Conservation (phyloP, 345 rosid genomes). For the Capsella bursapastoris region DNA sequence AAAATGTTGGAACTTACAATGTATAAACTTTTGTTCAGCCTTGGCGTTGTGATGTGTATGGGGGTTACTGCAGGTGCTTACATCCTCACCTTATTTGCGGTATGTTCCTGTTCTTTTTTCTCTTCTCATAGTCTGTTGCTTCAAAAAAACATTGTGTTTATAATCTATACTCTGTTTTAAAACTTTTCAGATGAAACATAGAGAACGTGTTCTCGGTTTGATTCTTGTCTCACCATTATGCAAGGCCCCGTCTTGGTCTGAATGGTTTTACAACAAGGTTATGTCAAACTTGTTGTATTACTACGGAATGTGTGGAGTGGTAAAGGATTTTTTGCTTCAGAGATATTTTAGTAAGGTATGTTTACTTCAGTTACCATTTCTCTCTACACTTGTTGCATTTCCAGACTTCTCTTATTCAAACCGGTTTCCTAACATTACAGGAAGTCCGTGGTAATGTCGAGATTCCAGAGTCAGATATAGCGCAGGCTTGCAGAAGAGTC, state of each 20-base stretch:
- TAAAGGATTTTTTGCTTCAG: slow-evolving; percentile 79
- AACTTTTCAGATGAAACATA: slow-evolving; percentile 79
- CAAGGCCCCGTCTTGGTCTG: slow-evolving; percentile 94
- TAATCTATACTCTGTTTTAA: slow-evolving; percentile 22
- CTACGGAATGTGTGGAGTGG: slow-evolving; percentile 88
- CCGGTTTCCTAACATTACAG: slow-evolving; percentile 44
- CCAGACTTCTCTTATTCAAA: slow-evolving; percentile 12
- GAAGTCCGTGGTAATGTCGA: slow-evolving; percentile 87
- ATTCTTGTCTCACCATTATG: slow-evolving; percentile 93
- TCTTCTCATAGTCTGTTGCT: slow-evolving; percentile 9
- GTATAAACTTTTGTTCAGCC: slow-evolving; percentile 53
- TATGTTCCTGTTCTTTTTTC: slow-evolving; percentile 45
- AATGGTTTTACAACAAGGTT: slow-evolving; percentile 90
- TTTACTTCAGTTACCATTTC: neutral
- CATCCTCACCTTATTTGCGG: slow-evolving; percentile 85
- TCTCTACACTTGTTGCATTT: neutral
- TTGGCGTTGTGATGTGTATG: slow-evolving; percentile 94
- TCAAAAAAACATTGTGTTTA: slow-evolving; percentile 5
- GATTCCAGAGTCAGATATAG: slow-evolving; percentile 90
- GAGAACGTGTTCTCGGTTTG: slow-evolving; percentile 85
- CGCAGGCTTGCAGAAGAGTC: slow-evolving; percentile 89
- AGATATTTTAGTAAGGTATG: slow-evolving; percentile 94
- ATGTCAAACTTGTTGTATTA: slow-evolving; percentile 76
- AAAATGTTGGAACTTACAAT: slow-evolving; percentile 12
- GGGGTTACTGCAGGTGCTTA: slow-evolving; percentile 97